Conservation (phyloP, 2,329 filamentous ascomycete species). For the Pseudophaeomoniella oleicola region DNA sequence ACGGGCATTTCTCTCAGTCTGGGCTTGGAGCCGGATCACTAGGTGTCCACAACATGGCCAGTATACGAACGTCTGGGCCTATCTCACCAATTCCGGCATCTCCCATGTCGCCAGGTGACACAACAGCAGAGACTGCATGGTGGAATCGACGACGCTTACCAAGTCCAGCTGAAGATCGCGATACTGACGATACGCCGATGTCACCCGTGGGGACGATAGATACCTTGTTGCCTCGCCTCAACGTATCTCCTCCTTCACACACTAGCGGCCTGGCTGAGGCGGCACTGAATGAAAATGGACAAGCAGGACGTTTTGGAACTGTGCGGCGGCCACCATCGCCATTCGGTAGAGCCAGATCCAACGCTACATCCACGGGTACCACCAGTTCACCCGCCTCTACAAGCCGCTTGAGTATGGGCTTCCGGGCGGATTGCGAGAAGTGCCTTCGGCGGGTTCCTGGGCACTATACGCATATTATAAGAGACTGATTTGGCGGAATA, state of each 20-base stretch:
- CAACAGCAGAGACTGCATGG: slow-evolving; percentile 7
- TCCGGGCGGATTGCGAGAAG: slow-evolving; percentile 63
- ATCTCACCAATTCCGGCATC: neutral
- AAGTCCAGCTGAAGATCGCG: slow-evolving; percentile 15
- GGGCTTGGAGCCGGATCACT: slow-evolving; percentile 2
- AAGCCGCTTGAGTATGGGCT: slow-evolving; percentile 64
- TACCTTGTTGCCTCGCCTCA: slow-evolving; percentile 4
- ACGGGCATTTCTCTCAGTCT: slow-evolving; percentile 15
- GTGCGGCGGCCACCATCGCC: slow-evolving; percentile 3
- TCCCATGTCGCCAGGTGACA: neutral
- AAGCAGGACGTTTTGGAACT: slow-evolving; percentile 5
- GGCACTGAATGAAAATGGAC: slow-evolving; percentile 1
- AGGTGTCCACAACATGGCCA: neutral
- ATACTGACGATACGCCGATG: slow-evolving; percentile 20
- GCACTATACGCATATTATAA: slow-evolving; percentile 67
- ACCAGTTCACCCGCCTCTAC: slow-evolving; percentile 22
- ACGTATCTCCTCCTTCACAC: slow-evolving; percentile 1
- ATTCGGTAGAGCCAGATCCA: slow-evolving; percentile 1
- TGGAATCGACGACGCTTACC: slow-evolving; percentile 18
- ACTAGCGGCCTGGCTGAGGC: slow-evolving; percentile 3
- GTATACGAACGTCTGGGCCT: neutral
- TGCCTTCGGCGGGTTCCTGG: slow-evolving; percentile 60
- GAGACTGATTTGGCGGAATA: slow-evolving; percentile 13
- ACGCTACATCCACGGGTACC: slow-evolving; percentile 2
- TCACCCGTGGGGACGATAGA: slow-evolving; percentile 1